These are phyloP conservation scores for Akanthomyces lecanii DNA, from an alignment of 2,329 filamentous ascomycete genomes.

Conservation along the genomic window DNA sequence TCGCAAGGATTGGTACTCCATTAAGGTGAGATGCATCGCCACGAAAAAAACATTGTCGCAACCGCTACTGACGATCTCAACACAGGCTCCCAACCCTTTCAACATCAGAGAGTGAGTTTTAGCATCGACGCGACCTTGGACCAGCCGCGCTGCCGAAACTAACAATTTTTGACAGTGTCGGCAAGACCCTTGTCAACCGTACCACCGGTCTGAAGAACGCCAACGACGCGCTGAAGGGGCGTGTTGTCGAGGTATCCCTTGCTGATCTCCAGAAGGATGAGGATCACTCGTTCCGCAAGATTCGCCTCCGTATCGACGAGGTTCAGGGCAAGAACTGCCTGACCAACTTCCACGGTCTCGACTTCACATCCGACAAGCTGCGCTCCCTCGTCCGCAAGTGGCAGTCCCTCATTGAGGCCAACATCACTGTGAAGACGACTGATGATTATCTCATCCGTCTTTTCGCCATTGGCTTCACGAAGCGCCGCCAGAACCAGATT, in stretches of 20 bases:
- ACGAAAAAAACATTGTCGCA: not conserved
- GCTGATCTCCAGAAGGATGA: constrained; percentile 99
- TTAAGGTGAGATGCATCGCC: constrained; percentile 63
- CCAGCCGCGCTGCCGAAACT: constrained; percentile 15
- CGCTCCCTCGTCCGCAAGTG: constrained; percentile 99
- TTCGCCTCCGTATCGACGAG: constrained; percentile 98
- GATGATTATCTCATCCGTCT: constrained; percentile 99
- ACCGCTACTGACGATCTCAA: constrained; percentile 22
- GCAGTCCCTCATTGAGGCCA: constrained; percentile 99
- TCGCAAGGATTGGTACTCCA: constrained; percentile 98
- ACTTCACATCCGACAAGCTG: constrained; percentile 99
- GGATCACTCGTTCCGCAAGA: constrained; percentile 99
- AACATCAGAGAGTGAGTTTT: constrained; percentile 86
- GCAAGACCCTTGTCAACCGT: constrained; percentile 99
- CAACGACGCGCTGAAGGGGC: constrained; percentile 97
- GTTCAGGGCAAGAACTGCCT: constrained; percentile 99
- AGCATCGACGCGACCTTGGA: constrained; percentile 19
- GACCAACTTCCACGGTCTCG: constrained; percentile 99
- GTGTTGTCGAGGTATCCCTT: constrained; percentile 97
- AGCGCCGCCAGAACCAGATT: constrained; percentile 98
- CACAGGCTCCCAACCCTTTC: constrained; percentile 88
- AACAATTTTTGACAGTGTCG: constrained; percentile 64
- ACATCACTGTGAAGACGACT: constrained; percentile 99
- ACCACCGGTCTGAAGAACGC: constrained; percentile 99
- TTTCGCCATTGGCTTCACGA: constrained; percentile 99